Percentiles rank a stretch among this genome's conserved stretches.
phyloP scores from a whole-genome alignment of 1,284 basidiomycete species.

The Cryptococcus wingfieldii region DNA sequence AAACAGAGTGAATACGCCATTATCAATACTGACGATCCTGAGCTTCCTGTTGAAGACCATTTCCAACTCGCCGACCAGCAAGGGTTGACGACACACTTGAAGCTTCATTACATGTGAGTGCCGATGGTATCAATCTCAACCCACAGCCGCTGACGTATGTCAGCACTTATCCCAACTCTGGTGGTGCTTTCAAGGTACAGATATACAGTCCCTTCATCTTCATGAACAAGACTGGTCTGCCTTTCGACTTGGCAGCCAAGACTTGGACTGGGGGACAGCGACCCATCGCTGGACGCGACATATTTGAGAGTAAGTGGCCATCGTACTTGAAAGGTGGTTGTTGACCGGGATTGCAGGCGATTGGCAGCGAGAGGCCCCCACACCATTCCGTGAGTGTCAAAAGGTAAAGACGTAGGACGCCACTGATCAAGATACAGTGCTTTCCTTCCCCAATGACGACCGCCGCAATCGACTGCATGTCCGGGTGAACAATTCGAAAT shows the following conservation, averaged over 20 bases:
- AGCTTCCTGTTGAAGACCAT: slow-evolving; percentile 49
- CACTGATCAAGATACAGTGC: slow-evolving; percentile 55
- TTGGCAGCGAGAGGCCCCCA: slow-evolving; percentile 54
- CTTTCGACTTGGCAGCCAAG: slow-evolving; percentile 72
- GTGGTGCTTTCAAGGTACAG: slow-evolving; percentile 97
- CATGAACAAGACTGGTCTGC: slow-evolving; percentile 87
- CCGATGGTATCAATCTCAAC: no score
- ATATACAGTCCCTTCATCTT: slow-evolving; percentile 90
- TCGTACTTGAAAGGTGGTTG: not conserved
- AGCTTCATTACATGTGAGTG: slow-evolving; percentile 79
- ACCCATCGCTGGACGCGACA: slow-evolving; percentile 76
- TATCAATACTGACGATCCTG: slow-evolving; percentile 88
- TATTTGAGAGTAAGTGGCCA: slow-evolving; percentile 35
- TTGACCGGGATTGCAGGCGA: slow-evolving; percentile 51
- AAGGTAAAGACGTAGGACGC: not conserved
- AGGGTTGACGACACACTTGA: slow-evolving; percentile 75
- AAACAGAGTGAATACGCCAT: slow-evolving; percentile 97
- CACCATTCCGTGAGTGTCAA: slow-evolving; percentile 67
- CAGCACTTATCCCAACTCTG: slow-evolving; percentile 81
- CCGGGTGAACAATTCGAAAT: slow-evolving; percentile 77
- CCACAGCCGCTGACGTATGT: slow-evolving; percentile 2
- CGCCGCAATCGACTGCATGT: slow-evolving; percentile 81
- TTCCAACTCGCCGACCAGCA: slow-evolving; percentile 65
- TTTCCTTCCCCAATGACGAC: slow-evolving; percentile 76
- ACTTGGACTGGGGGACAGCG: slow-evolving; percentile 67